Conservation (phyloP, 2,329 filamentous ascomycete genomes). For the Conoideocrella luteorostrata region DNA sequence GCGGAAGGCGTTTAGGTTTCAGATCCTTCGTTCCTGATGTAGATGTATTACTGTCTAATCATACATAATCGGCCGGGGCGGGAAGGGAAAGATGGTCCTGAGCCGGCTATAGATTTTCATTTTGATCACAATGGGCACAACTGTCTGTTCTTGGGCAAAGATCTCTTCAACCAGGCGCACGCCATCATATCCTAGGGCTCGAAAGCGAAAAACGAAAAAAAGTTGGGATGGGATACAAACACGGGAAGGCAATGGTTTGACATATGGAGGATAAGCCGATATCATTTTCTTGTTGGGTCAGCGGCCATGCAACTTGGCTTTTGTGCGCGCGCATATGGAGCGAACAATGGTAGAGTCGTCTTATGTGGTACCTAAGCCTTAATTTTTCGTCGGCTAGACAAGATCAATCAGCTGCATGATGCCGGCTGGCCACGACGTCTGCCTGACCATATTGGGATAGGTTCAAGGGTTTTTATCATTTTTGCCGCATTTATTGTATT, state of each 20-base stretch:
- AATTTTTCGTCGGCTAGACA: constrained; percentile 6
- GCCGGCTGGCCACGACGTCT: constrained; percentile 1
- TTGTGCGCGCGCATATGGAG: constrained; percentile 1
- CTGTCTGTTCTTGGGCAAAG: constrained; percentile 8
- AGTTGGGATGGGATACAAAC: constrained; percentile 19
- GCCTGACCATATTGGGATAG: constrained; percentile 10
- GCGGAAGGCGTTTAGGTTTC: constrained; percentile 52
- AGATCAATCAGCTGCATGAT: neutral
- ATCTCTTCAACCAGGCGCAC: constrained; percentile 20
- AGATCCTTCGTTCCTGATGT: constrained; percentile 40
- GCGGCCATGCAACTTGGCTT: constrained; percentile 3
- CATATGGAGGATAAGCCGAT: constrained; percentile 15
- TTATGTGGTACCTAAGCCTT: neutral
- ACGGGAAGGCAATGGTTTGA: constrained; percentile 2
- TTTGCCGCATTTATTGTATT: neutral
- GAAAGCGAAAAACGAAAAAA: constrained; percentile 18
- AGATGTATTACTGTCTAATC: constrained; percentile 47
- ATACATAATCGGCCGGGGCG: constrained; percentile 34
- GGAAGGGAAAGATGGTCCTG: neutral
- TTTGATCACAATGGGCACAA: constrained; percentile 10
- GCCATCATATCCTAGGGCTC: constrained; percentile 26
- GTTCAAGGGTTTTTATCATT: constrained; percentile 3
- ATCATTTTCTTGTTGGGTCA: constrained; percentile 16
- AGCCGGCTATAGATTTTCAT: constrained; percentile 6
- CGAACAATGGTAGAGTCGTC: neutral